Base-by-base conservation (phyloP, 2,329 filamentous ascomycete genomes). In the Emmonsia crescens region DNA sequence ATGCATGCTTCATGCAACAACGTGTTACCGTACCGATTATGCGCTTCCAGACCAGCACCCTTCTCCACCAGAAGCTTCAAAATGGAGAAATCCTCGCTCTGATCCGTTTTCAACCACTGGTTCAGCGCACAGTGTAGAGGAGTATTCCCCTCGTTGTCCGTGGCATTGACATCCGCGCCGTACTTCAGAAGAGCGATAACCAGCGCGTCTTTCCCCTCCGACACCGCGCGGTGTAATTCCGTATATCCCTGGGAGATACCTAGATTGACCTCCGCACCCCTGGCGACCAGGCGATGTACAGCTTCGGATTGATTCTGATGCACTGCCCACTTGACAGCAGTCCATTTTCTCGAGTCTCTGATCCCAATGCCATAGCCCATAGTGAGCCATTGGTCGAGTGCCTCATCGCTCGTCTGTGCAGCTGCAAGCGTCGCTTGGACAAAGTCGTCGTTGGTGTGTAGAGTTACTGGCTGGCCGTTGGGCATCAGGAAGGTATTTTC, bases 371-470 rank as follows among this genome's bases (percentile, higher is more conserved):
- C 36, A 31, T 44, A 31, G 10, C 55, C 38, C 55, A 42, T 16
- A 14, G 21, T 38, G 16, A 57, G 55, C 55, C 55, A 57, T 29
- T 57, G 21, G 16, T 44, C 55, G 14, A 57, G 38, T 6, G 21
- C 55, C 36, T 57, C 21, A 29, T 57, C 38, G 14, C 55, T 24
- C 36, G 36, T 44, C 55, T 31, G 55, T 12, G 55, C 55, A n/a
- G 55, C 55, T 24, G 40, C 55, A 29, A 57, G 40, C 21, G 55
- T 57, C 24, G 55, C 55, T 38, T 57, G 55, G 36, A 57, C 55
- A 46, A 57, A 31, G 24, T 44, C 36, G 14, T 42, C n/a, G 33
- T 57, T 57, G 36, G 55, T 44, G 16, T 29, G 29, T 19, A 57
- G 5, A 1, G 36, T 57, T 14, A 31, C 21, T 10, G 29, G 21